Conservation (phyloP, 257 asterid species). For the Solanum lycopersicoides region DNA sequence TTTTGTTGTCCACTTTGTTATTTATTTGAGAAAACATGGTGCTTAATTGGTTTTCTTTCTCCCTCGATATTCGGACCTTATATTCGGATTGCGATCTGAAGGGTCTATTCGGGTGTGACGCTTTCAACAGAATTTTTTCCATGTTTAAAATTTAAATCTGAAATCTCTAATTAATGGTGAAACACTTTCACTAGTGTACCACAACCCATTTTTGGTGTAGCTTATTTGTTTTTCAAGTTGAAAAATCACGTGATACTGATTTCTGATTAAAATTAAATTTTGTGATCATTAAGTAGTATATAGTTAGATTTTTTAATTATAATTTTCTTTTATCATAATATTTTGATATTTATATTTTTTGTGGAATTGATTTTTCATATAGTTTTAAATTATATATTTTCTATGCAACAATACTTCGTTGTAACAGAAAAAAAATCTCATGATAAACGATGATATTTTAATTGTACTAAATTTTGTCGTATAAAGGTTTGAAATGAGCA, state of each 20-base stretch:
- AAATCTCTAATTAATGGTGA: too few relatives aligned
- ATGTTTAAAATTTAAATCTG: too few relatives aligned
- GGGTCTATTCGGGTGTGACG: too few relatives aligned
- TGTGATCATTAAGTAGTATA: neutral
- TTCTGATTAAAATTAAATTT: too few relatives aligned
- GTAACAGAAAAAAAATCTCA: neutral
- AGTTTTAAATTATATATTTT: too few relatives aligned
- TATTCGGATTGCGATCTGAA: rapidly evolving
- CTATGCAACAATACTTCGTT: neutral
- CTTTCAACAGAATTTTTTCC: too few relatives aligned
- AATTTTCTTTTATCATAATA: too few relatives aligned
- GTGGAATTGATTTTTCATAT: too few relatives aligned
- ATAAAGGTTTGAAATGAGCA: neutral
- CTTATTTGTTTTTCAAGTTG: neutral
- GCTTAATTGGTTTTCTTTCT: neutral
- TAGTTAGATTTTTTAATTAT: too few relatives aligned
- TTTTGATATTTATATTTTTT: too few relatives aligned
- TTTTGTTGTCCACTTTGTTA: neutral
- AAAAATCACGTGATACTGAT: neutral
- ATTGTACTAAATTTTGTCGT: neutral
- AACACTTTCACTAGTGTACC: rapidly evolving
- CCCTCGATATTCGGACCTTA: too few relatives aligned
- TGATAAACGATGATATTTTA: neutral
- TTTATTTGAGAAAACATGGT: neutral
- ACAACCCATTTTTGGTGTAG: neutral